phyloP scores from a whole-genome alignment of 306 rosid genomes.

The Cicer pinnatifidum region DNA sequence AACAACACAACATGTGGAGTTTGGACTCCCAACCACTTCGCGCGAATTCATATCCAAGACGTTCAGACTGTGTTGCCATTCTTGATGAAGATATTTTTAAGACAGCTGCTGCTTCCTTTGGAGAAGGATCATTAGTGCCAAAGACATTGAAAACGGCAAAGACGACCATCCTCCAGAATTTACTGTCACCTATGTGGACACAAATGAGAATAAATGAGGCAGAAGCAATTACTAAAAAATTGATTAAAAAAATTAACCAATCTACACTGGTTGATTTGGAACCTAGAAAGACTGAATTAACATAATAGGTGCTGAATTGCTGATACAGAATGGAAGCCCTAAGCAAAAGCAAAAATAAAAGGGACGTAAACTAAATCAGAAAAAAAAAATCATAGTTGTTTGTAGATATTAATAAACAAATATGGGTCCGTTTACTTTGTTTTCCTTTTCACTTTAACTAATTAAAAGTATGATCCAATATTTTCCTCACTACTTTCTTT shows the following conservation, averaged over 20 bases:
- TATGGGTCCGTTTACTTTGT: too few species aligned
- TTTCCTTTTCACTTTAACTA: too few species aligned
- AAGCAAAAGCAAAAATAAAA: not conserved
- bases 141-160: slow-evolving; percentile 76
- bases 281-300: slow-evolving; percentile 15
- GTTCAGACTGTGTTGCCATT: slow-evolving; percentile 97
- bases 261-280: not conserved
- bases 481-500: too few species aligned
- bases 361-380: slow-evolving; percentile 2
- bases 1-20: slow-evolving; percentile 73
- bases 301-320: not conserved
- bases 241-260: not conserved
- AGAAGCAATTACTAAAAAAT: slow-evolving; percentile 17
- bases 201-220: slow-evolving; percentile 45
- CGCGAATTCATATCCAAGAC: slow-evolving; percentile 95
- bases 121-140: slow-evolving; percentile 47
- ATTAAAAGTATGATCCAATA: too few species aligned
- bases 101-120: slow-evolving; percentile 86
- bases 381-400: slow-evolving; percentile 5
- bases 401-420: not conserved
- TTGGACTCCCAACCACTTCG: slow-evolving; percentile 88
- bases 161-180: slow-evolving; percentile 99
- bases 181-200: slow-evolving; percentile 79
- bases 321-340: slow-evolving; percentile 7
- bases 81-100: slow-evolving; percentile 94